phyloP scores from a whole-genome alignment of 2,329 filamentous ascomycete species.

The Penicillium aurantiogriseum region DNA sequence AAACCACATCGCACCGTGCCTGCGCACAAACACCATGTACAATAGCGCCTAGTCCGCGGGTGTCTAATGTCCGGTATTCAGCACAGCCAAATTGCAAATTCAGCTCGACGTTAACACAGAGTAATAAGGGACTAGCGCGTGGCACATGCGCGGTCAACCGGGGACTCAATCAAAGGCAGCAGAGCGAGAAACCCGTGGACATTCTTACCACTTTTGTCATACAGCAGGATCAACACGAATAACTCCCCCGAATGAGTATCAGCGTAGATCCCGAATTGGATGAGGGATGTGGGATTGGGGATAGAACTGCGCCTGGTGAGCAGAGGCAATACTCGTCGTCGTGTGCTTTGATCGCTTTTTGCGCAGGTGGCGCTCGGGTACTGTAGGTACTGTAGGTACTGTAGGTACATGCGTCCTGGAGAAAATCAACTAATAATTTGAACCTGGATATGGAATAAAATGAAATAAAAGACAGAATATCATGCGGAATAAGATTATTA shows the following conservation, averaged over 20 bases:
- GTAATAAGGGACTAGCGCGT: conserved; percentile 15
- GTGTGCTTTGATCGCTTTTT: conserved; percentile 14
- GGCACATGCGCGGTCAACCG: conserved; percentile 7
- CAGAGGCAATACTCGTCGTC: neutral
- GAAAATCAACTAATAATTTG: neutral
- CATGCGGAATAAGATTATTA: neutral
- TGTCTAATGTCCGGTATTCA: neutral
- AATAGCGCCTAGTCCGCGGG: neutral
- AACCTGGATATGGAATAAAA: neutral
- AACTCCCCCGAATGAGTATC: neutral
- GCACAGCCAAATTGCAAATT: conserved; percentile 11
- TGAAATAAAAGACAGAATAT: neutral
- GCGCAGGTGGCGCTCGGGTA: conserved; percentile 11
- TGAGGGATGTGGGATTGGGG: neutral
- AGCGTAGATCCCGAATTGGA: neutral
- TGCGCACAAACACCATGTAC: conserved; percentile 6
- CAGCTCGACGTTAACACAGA: conserved; percentile 22
- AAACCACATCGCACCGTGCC: neutral
- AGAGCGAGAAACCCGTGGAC: neutral
- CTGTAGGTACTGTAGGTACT: neutral
- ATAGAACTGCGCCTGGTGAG: neutral
- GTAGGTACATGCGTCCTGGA: neutral
- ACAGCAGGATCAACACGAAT: neutral
- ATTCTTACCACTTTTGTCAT: conserved; percentile 17
- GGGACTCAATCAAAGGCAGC: conserved; percentile 5